Evolutionary conservation across 441 rosid genomes (phyloP).

Genomic region (Populus hybrid): DNA sequence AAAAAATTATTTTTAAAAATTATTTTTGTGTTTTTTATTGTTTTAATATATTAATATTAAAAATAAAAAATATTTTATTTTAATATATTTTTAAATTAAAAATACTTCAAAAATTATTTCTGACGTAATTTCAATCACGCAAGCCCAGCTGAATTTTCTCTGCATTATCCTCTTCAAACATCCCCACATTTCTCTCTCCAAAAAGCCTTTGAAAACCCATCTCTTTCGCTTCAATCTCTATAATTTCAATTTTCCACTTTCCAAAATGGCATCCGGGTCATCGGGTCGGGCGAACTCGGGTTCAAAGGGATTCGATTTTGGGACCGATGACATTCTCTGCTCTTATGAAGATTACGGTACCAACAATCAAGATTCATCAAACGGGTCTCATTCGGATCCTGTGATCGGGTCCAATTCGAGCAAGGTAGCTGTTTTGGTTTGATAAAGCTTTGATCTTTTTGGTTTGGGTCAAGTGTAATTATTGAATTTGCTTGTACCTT

Average conservation of each 20-base stretch:
- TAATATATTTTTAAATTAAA: no score
- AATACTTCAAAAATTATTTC: no score
- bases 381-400: constrained; percentile 64
- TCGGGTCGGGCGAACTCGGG: constrained; percentile 63
- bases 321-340: constrained; percentile 90
- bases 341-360: constrained; percentile 72
- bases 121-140: background rate
- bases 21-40: no score
- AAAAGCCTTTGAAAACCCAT: background rate
- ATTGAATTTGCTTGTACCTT: background rate
- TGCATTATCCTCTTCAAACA: background rate
- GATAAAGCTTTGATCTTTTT: background rate
- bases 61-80: no score
- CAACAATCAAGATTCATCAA: constrained; percentile 59
- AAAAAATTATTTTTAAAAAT: no score
- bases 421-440: constrained; percentile 38
- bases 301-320: constrained; percentile 84
- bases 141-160: constrained; percentile 7
- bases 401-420: constrained; percentile 33
- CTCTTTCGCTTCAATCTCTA: background rate
- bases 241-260: constrained; percentile 18
- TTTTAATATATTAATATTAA: no score
- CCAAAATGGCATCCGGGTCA: constrained; percentile 76
- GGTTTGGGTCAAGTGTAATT: background rate
- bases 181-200: background rate